Evolutionary conservation across 1,284 basidiomycete genomes (phyloP), one percentile per base, ranked within the genome.

Genomic region (Melampsora abietis-canadensis): DNA sequence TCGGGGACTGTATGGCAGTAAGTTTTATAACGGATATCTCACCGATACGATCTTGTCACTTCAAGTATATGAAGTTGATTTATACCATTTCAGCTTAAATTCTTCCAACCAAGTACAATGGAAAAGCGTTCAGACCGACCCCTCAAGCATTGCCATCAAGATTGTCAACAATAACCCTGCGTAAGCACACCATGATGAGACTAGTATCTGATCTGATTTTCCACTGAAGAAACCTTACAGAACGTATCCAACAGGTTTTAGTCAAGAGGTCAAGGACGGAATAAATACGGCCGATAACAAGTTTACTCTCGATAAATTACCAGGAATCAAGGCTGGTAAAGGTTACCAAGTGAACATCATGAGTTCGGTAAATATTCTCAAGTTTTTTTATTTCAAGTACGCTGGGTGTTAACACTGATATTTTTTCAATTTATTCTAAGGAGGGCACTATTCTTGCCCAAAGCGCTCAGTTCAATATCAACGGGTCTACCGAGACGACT

Each of bases 301-400:
- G 54, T 72, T 63, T 27, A 72, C 44, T 30, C 24, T 72, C 60
- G 60, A 72, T 10, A 47, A 60, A 8, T 37, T 72, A 21, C 27
- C 60, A 17, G 68, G 68, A 15, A 17, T 72, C 27, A 72, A 72
- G 44, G 61, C 68, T 8, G 68, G 68, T 21, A 44, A 46, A 10
- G 68, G 68, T 21, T 72, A 72, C 61, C 68, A 72, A 64, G 61
- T 72, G 19, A 72, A 72, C 46, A 44, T 64, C 44, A 72, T 72
- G 60, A 64, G 68, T 40, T 54, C 68, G 27, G 68, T 72, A 48
- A 69, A 51, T 31, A n/a, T 8, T 62, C 24, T 27, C 24, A 27
- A 8, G n/a, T 2, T 30, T 34, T 62, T 8, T 62, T 27, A 19
- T 44, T 10, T 31, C n/a, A 46, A 7, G 14, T 8, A 4, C 40